Conservation (phyloP, 768 basidiomycete genomes). For the Kwoniella dendrophila region DNA sequence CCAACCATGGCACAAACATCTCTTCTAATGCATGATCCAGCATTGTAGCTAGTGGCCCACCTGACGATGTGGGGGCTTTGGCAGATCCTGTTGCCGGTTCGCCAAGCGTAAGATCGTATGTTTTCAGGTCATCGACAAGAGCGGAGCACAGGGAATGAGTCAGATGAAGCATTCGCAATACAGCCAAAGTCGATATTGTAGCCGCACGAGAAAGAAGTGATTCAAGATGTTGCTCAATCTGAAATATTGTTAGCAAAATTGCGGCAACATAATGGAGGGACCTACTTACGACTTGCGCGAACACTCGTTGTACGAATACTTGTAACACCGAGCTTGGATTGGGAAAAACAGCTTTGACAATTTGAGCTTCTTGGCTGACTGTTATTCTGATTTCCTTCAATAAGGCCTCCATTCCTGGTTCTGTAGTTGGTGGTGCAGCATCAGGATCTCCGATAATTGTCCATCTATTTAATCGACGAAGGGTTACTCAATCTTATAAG, state of each 20-base stretch:
- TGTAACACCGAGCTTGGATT: slow-evolving; percentile 96
- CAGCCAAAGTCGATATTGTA: slow-evolving; percentile 81
- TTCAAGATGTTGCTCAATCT: slow-evolving; percentile 98
- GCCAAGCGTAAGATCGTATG: slow-evolving; percentile 75
- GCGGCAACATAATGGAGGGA: neutral
- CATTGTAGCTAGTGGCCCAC: slow-evolving; percentile 72
- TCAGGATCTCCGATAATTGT: slow-evolving; percentile 75
- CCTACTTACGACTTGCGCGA: slow-evolving; percentile 87
- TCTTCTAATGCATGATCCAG: slow-evolving; percentile 96
- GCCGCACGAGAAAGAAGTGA: slow-evolving; percentile 74
- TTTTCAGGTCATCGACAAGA: slow-evolving; percentile 87
- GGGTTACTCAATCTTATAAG: neutral
- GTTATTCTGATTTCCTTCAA: slow-evolving; percentile 86
- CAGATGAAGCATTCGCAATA: slow-evolving; percentile 85
- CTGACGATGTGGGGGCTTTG: slow-evolving; percentile 49
- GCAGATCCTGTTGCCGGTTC: slow-evolving; percentile 12
- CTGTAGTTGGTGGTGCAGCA: slow-evolving; percentile 71
- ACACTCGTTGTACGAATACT: slow-evolving; percentile 94
- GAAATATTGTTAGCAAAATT: neutral
- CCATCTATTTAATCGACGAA: slow-evolving; percentile 71
- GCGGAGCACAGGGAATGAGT: slow-evolving; percentile 75
- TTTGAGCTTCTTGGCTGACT: slow-evolving; percentile 93
- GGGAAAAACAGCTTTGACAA: slow-evolving; percentile 97
- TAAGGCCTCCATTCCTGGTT: slow-evolving; percentile 75
- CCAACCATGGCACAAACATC: slow-evolving; percentile 88